Evolutionary conservation across 768 basidiomycete species (phyloP).

Genomic region (Termitomyces sp.): DNA sequence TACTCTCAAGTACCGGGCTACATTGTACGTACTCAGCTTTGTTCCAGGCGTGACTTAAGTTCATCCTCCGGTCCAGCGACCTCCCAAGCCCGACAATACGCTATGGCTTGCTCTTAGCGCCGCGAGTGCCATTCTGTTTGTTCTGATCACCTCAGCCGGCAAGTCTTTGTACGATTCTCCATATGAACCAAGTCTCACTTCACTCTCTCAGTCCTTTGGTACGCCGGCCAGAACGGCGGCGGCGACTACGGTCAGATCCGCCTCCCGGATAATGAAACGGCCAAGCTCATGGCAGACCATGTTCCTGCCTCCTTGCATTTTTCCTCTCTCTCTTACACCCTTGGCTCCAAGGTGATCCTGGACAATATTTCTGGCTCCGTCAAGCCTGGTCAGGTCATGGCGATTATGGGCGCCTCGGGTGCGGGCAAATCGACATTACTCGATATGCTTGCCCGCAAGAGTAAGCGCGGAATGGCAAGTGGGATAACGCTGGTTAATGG

Average conservation of each 20-base stretch:
- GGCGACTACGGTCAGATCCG: conserved; percentile 68
- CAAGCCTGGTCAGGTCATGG: conserved; percentile 86
- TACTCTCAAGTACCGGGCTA: conserved; percentile 96
- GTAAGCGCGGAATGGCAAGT: conserved; percentile 71
- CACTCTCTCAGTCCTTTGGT: conserved; percentile 66
- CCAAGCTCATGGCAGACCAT: conserved; percentile 89
- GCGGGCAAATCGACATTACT: conserved; percentile 96
- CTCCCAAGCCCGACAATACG: conserved; percentile 79
- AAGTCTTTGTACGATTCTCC: conserved; percentile 6
- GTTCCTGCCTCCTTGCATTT: conserved; percentile 94
- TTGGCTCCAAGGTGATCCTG: conserved; percentile 65
- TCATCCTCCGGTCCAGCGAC: conserved; percentile 37
- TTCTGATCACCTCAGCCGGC: conserved; percentile 65
- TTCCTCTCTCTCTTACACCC: conserved; percentile 72
- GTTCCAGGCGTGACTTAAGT: background rate
- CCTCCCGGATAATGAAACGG: conserved; percentile 74
- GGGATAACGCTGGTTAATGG: conserved; percentile 87
- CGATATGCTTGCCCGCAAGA: conserved; percentile 90
- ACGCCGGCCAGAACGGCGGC: conserved; percentile 70
- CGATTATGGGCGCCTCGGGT: conserved; percentile 95
- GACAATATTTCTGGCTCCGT: conserved; percentile 77
- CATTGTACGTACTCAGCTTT: conserved; percentile 35
- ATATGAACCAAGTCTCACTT: background rate
- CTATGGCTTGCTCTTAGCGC: conserved; percentile 81
- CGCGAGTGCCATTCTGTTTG: conserved; percentile 69